Percentiles rank a stretch among this genome's conserved stretches.
Evolutionary conservation across 1,284 basidiomycete genomes (phyloP).

Genomic region (Leccinum angustisporum): DNA sequence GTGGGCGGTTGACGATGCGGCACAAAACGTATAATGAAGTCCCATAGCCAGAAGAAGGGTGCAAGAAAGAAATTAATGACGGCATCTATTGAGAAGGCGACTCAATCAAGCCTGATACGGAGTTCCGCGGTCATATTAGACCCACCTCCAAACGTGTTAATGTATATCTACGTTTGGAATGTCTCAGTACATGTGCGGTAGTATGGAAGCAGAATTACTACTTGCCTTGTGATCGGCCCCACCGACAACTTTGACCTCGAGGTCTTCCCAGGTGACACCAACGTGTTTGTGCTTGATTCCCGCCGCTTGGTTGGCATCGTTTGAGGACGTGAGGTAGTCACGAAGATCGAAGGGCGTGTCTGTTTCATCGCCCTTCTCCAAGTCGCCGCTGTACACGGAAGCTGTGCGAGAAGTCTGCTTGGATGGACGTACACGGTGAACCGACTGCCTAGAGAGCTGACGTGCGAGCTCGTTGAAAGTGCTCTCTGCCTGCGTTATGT

Average conservation of each 20-base stretch:
- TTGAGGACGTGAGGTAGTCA: slow-evolving; percentile 72
- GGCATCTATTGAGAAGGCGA: slow-evolving; percentile 47
- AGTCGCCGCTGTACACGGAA: slow-evolving; percentile 35
- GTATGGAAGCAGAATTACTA: slow-evolving; percentile 10
- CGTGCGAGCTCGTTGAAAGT: slow-evolving; percentile 55
- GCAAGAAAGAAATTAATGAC: slow-evolving; percentile 56
- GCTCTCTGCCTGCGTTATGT: slow-evolving; percentile 48
- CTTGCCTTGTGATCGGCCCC: slow-evolving; percentile 58
- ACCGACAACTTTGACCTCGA: slow-evolving; percentile 72
- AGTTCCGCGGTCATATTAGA: slow-evolving; percentile 14
- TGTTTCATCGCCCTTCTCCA: slow-evolving; percentile 45
- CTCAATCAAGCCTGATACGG: neutral
- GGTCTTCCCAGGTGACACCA: slow-evolving; percentile 76
- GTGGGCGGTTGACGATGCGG: slow-evolving; percentile 54
- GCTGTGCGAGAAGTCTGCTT: slow-evolving; percentile 24
- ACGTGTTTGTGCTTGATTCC: slow-evolving; percentile 85
- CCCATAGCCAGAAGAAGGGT: slow-evolving; percentile 53
- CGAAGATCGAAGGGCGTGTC: slow-evolving; percentile 63
- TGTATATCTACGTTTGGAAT: slow-evolving; percentile 51
- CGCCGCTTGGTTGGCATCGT: slow-evolving; percentile 63
- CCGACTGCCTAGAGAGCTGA: slow-evolving; percentile 32
- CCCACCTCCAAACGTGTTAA: slow-evolving; percentile 61
- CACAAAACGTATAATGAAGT: slow-evolving; percentile 51
- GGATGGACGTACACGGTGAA: slow-evolving; percentile 20
- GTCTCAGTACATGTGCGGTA: slow-evolving; percentile 3